phyloP scores from a whole-genome alignment of 2,329 filamentous ascomycete species.

The Aschersonia sp. region DNA sequence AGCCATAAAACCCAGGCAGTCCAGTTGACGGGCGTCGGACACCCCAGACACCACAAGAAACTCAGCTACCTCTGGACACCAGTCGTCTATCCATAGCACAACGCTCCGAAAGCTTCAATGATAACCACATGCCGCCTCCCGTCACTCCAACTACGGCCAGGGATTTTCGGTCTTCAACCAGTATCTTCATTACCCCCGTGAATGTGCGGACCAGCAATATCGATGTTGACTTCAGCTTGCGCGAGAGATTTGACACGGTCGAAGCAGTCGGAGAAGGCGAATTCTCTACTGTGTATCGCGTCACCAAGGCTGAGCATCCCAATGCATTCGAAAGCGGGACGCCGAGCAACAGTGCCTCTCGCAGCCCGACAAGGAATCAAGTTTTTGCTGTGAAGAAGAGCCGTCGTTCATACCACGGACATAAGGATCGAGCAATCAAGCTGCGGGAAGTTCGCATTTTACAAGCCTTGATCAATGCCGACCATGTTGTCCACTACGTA shows the following conservation, averaged over 20 bases:
- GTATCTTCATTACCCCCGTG: slow-evolving; percentile 50
- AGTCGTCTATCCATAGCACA: slow-evolving; percentile 74
- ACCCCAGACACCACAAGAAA: slow-evolving; percentile 69
- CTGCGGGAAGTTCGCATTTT: slow-evolving; percentile 73
- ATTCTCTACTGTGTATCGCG: slow-evolving; percentile 85
- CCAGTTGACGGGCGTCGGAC: slow-evolving; percentile 45
- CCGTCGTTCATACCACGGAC: slow-evolving; percentile 63
- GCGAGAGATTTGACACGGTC: slow-evolving; percentile 65
- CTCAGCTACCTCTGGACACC: slow-evolving; percentile 61
- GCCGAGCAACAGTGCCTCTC: slow-evolving; percentile 31
- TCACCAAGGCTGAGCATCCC: slow-evolving; percentile 30
- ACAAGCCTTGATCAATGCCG: slow-evolving; percentile 59
- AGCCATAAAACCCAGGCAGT: slow-evolving; percentile 31
- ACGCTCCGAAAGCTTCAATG: slow-evolving; percentile 22
- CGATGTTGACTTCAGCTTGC: slow-evolving; percentile 56
- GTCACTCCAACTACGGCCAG: slow-evolving; percentile 66
- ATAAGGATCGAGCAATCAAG: slow-evolving; percentile 68
- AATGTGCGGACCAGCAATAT: slow-evolving; percentile 57
- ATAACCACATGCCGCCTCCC: slow-evolving; percentile 33
- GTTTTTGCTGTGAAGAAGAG: slow-evolving; percentile 94
- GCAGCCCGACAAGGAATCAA: slow-evolving; percentile 36
- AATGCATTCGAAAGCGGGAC: slow-evolving; percentile 27
- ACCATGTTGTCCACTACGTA: slow-evolving; percentile 74
- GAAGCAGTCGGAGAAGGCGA: slow-evolving; percentile 75
- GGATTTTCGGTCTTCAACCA: slow-evolving; percentile 34